Conservation (phyloP, 2,329 filamentous ascomycete genomes). For the Drechslerella coelobrocha region DNA sequence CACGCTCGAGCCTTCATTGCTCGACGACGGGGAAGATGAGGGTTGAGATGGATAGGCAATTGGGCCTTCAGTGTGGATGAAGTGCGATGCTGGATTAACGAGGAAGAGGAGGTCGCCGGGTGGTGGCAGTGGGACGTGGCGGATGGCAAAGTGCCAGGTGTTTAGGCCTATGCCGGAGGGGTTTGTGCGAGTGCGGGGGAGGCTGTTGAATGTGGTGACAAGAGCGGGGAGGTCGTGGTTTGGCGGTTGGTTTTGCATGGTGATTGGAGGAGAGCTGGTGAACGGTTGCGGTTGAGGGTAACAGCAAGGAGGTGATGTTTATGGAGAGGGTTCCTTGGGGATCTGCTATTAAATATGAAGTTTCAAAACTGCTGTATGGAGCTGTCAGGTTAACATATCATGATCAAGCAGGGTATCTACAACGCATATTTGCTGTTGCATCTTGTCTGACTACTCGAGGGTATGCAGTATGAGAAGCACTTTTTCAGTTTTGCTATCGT, state of each 20-base stretch:
- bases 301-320: no score
- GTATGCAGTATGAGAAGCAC: no score
- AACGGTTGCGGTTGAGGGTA: no score
- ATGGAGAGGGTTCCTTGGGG: no score
- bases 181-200: constrained; percentile 18
- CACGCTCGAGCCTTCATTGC: not conserved
- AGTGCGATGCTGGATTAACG: constrained; percentile 23
- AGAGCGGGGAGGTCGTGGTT: constrained; percentile 15
- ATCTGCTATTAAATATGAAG: no score
- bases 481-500: constrained; percentile 5
- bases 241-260: not conserved
- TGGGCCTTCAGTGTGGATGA: constrained; percentile 17
- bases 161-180: constrained; percentile 25
- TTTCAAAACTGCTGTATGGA: no score
- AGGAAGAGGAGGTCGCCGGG: constrained; percentile 26
- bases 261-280: not conserved
- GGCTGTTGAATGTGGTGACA: constrained; percentile 41
- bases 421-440: no score
- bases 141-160: constrained; percentile 46
- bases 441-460: no score
- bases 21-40: not conserved
- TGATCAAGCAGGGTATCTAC: no score
- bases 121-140: constrained; percentile 15
- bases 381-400: no score
- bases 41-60: constrained; percentile 12